phyloP scores from a whole-genome alignment of 371 early-diverging fungal species.

The Mucor irregularis region DNA sequence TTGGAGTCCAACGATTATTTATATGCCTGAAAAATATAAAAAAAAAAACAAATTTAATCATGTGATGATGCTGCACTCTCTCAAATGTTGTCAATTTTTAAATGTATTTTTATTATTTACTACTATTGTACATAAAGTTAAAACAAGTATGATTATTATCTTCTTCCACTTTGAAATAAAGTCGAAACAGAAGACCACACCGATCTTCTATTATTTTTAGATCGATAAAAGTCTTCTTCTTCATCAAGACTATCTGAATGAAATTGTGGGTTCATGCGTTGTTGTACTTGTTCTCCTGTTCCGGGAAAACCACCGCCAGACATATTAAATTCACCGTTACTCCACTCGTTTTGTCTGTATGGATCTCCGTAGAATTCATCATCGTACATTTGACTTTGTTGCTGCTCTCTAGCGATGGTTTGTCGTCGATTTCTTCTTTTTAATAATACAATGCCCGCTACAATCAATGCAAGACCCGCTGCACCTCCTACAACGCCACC shows the following conservation, averaged over 20 bases:
- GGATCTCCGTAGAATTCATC: slow-evolving; percentile 33
- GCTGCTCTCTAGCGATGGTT: slow-evolving; percentile 12
- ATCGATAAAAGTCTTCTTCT: slow-evolving; percentile 19
- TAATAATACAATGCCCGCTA: slow-evolving; percentile 19
- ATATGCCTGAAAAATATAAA: too few relatives aligned
- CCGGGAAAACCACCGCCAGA: slow-evolving; percentile 19
- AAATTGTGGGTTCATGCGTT: slow-evolving; percentile 10
- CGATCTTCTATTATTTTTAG: slow-evolving; percentile 10
- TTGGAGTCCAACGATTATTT: too few relatives aligned
- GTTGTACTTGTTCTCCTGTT: slow-evolving; percentile 18
- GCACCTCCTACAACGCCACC: slow-evolving; percentile 35
- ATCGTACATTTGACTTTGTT: slow-evolving; percentile 20
- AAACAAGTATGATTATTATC: neutral
- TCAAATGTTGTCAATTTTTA: too few relatives aligned
- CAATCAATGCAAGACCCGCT: slow-evolving; percentile 32
- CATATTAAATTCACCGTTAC: slow-evolving; percentile 16
- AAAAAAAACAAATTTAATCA: too few relatives aligned
- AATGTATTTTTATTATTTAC: too few relatives aligned
- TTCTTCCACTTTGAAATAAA: slow-evolving; percentile 2
- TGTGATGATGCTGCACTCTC: too few relatives aligned
- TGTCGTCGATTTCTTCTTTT: slow-evolving; percentile 16
- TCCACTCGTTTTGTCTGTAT: slow-evolving; percentile 26
- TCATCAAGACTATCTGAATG: slow-evolving; percentile 6
- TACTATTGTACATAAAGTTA: neutral
- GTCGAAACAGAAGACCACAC: slow-evolving; percentile 21